Evolutionary conservation across 2,329 filamentous ascomycete genomes (phyloP), one percentile per base, ranked within the genome.

Genomic region (Alternaria solani): DNA sequence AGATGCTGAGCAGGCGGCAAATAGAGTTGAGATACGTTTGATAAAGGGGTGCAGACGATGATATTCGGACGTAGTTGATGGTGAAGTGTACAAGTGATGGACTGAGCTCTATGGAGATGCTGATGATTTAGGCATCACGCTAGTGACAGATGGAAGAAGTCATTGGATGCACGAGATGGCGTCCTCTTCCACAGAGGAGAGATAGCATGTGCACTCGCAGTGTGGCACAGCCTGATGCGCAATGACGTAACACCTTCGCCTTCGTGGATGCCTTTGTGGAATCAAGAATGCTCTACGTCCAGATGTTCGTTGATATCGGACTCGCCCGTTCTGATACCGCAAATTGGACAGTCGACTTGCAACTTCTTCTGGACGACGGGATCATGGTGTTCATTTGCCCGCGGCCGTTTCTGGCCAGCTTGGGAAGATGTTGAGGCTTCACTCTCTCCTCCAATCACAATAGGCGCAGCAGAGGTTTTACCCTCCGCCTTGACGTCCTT

Each of bases 281-380:
- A 32, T 48, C 55, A 63, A 38, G 63, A 54, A 61, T 77, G 75
- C 58, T 71, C 60, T 51, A 57, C 43, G 61, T 82, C 80, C 1
- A 82, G 64, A 66, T 82, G 80, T 53, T 75, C 64, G 56, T 81
- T 81, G 55, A 82, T 79, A 5, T 71, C 55, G 41, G 68, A 61
- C 48, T 77, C 73, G 6, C 66, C 64, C 44, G 81, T 49, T 1
- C 38, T 54, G 4, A 59, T 20, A 36, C 66, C 69, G 58, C 80
- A 81, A 47, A 81, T 81, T 3, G 80, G 80, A 46, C 80, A 82
- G n/a, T 71, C 59, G 1, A 80, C 73, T 4, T 75, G 56, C 2
- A 66, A 23, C 23, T 64, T 73, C 55, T 74, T 67, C 20, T 61
- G 57, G 6, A 65, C 46, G 32, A 60, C 18, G 5, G 61, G 28